Conservation (phyloP, 1,284 basidiomycete species). For the Ustilago loliicola region DNA sequence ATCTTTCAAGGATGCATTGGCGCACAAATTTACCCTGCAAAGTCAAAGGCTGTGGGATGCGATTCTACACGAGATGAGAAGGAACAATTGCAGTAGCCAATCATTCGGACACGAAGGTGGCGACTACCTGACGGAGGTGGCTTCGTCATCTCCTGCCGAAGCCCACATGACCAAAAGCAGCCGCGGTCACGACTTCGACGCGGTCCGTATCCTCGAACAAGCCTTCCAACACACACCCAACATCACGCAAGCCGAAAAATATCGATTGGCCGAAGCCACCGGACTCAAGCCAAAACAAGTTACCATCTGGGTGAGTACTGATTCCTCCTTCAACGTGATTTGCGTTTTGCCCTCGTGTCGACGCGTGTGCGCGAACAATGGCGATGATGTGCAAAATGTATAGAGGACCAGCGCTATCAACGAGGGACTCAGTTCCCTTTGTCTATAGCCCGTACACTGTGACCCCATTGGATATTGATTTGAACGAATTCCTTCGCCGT, state of each 20-base stretch:
- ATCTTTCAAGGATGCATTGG: no score
- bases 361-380: not conserved
- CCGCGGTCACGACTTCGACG: conserved; percentile 51
- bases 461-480: no score
- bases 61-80: no score
- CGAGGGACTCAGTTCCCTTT: not conserved
- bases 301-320: conserved; percentile 67
- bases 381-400: conserved; percentile 11
- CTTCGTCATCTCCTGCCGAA: no score
- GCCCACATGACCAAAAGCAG: no score
- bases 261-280: conserved; percentile 59
- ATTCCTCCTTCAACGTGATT: not conserved
- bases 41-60: no score
- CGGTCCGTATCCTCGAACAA: conserved; percentile 59
- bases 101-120: no score
- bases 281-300: conserved; percentile 67
- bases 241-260: conserved; percentile 67
- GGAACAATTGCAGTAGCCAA: no score
- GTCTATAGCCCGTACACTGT: not conserved
- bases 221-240: conserved; percentile 63
- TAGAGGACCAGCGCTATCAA: not conserved
- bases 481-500: no score
- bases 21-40: no score
- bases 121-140: no score
- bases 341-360: not conserved